phyloP scores from a whole-genome alignment of 768 basidiomycete genomes.

The Pleurotus cornucopiae region DNA sequence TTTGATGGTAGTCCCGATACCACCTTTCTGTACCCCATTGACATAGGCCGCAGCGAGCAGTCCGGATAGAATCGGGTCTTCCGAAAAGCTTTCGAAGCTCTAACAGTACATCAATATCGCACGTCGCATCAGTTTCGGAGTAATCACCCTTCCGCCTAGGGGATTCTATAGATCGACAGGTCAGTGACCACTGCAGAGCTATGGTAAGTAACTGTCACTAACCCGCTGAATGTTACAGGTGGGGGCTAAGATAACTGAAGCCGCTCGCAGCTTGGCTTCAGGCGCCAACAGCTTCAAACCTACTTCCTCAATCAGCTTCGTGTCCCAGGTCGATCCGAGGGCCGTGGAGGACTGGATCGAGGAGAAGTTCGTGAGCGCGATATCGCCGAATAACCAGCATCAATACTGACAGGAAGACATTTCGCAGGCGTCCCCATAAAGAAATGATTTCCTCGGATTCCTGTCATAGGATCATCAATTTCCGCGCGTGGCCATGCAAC shows the following conservation, averaged over 20 bases:
- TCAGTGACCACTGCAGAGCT: constrained; percentile 1
- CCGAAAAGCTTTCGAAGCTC: constrained; percentile 78
- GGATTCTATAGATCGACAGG: constrained; percentile 43
- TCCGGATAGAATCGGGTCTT: constrained; percentile 74
- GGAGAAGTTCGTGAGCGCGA: too few species aligned
- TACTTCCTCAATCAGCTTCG: constrained; percentile 55
- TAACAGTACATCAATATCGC: constrained; percentile 17
- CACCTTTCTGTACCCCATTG: constrained; percentile 73
- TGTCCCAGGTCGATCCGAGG: constrained; percentile 72
- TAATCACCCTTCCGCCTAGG: constrained; percentile 59
- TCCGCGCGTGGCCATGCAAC: neutral
- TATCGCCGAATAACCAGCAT: too few species aligned
- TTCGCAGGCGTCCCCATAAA: constrained; percentile 81
- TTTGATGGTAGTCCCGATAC: constrained; percentile 75
- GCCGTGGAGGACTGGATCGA: constrained; percentile 55
- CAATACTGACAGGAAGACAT: constrained; percentile 51
- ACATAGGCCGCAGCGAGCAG: constrained; percentile 67
- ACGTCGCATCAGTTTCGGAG: neutral
- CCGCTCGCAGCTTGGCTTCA: constrained; percentile 68
- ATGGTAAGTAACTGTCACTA: constrained; percentile 12
- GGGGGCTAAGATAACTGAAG: constrained; percentile 70
- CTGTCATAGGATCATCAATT: neutral
- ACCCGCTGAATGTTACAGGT: constrained; percentile 85
- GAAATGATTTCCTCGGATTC: constrained; percentile 64
- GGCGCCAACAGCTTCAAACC: constrained; percentile 62